Evolutionary conservation across 257 asterid species (phyloP).

Genomic region (Schizonepeta tenuifolia): DNA sequence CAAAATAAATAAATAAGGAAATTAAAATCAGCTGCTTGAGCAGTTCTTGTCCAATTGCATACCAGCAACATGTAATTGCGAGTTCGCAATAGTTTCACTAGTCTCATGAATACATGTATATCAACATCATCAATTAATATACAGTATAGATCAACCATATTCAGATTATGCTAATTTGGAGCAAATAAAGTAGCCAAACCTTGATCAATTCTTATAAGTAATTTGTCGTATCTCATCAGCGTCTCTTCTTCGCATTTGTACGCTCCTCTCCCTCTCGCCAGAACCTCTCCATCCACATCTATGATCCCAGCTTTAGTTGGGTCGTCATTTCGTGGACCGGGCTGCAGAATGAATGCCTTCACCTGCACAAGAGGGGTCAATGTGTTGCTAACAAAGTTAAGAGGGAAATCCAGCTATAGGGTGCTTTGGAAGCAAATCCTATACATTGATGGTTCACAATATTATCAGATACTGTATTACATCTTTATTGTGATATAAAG

Average conservation of each 20-base stretch:
- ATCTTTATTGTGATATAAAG: not conserved
- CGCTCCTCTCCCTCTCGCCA: conserved; percentile 81
- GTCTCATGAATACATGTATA: not conserved
- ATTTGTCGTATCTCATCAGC: conserved; percentile 71
- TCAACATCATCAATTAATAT: not conserved
- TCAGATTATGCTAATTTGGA: conserved; percentile 46
- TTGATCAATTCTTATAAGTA: conserved; percentile 70
- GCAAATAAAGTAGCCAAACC: conserved; percentile 89
- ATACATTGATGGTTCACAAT: not conserved
- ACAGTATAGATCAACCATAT: not conserved
- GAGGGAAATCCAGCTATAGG: not conserved
- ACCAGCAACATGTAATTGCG: not conserved
- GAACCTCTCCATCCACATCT: conserved; percentile 66
- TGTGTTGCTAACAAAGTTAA: not conserved
- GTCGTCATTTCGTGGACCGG: conserved; percentile 61
- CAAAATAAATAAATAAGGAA: too few relatives aligned
- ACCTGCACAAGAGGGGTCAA: conserved; percentile 55
- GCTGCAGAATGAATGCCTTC: conserved; percentile 78
- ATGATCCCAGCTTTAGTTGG: conserved; percentile 51
- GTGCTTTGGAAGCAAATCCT: not conserved
- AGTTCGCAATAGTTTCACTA: not conserved
- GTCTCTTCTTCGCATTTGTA: conserved; percentile 69
- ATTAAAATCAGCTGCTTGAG: not conserved
- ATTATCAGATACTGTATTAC: too few relatives aligned
- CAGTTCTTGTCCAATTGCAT: not conserved